A percentile compares a stretch with the other conserved stretches of the same genome.
phyloP scores from a whole-genome alignment of 2,329 filamentous ascomycete genomes.

The Bimuria novae-zelandiae region DNA sequence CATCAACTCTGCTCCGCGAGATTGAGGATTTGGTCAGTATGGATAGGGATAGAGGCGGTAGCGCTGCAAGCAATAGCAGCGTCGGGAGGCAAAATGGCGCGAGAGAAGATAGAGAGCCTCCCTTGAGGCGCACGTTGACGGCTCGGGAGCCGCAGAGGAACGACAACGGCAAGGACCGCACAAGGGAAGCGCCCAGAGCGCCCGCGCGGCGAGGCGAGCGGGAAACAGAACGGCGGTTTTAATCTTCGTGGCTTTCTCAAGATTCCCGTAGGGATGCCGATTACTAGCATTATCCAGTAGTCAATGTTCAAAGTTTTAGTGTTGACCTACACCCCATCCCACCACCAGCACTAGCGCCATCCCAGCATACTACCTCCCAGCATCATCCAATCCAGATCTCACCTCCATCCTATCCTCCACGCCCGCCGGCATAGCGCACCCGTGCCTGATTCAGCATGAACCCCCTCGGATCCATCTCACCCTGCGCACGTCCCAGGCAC shows the following conservation, averaged over 20 bases:
- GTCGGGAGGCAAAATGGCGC: not conserved
- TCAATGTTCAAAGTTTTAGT: too few species aligned
- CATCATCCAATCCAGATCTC: not conserved
- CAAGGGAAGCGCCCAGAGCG: not conserved
- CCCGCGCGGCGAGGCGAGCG: not conserved
- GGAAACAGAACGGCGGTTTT: not conserved
- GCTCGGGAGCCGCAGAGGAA: constrained; percentile 3
- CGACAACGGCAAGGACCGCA: not conserved
- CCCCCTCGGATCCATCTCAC: not conserved
- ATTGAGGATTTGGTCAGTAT: constrained; percentile 34
- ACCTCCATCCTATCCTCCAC: too few species aligned
- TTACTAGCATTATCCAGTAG: too few species aligned
- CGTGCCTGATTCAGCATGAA: constrained; percentile 16
- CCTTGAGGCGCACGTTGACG: constrained; percentile 14
- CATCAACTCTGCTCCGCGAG: constrained; percentile 32
- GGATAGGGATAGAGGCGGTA: constrained; percentile 8
- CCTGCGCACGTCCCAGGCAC: constrained; percentile 6
- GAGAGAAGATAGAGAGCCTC: constrained; percentile 11
- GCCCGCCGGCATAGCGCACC: not conserved
- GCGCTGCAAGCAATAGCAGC: constrained; percentile 1
- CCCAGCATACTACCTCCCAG: too few species aligned
- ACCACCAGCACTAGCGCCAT: too few species aligned
- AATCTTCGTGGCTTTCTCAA: not conserved
- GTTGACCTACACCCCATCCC: too few species aligned
- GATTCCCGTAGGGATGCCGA: too few species aligned